Percentiles rank a stretch among this genome's conserved stretches.
phyloP scores from a whole-genome alignment of 2,329 filamentous ascomycete genomes.

The Coniochaeta sp. region DNA sequence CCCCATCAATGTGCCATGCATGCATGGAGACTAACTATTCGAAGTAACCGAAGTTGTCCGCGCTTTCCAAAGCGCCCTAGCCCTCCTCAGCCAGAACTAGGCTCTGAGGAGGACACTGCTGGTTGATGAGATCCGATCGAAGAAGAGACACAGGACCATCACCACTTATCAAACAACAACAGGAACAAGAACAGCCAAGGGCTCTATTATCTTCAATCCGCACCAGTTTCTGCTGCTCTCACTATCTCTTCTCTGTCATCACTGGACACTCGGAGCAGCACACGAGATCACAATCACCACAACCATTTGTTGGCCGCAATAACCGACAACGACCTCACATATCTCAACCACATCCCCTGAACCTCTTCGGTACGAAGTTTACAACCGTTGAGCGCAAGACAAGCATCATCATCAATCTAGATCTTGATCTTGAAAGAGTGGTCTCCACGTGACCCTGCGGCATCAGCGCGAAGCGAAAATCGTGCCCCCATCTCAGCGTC shows the following conservation, averaged over 20 bases:
- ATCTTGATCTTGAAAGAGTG: not conserved
- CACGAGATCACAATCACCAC: not conserved
- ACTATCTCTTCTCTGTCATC: not conserved
- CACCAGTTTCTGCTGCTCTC: not conserved
- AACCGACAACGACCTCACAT: not conserved
- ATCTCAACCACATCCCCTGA: not conserved
- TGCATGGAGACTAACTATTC: conserved; percentile 12
- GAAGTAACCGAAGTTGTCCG: conserved; percentile 49
- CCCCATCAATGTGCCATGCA: not conserved
- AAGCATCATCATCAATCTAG: not conserved
- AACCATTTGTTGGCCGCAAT: not conserved
- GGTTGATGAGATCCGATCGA: not conserved
- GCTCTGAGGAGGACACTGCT: not conserved
- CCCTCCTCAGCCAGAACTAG: conserved; percentile 36
- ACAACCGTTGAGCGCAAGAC: not conserved
- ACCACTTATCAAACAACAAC: not conserved
- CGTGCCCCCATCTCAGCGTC: not conserved
- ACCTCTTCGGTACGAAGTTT: not conserved
- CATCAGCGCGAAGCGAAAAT: not conserved
- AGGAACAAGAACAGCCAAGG: no score
- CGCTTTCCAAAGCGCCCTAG: conserved; percentile 55
- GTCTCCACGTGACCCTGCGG: not conserved
- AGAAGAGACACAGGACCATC: not conserved
- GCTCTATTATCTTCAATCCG: not conserved
- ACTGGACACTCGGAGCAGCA: not conserved